Base-by-base conservation (phyloP, 345 rosid species). In the Citrus trifoliata region DNA sequence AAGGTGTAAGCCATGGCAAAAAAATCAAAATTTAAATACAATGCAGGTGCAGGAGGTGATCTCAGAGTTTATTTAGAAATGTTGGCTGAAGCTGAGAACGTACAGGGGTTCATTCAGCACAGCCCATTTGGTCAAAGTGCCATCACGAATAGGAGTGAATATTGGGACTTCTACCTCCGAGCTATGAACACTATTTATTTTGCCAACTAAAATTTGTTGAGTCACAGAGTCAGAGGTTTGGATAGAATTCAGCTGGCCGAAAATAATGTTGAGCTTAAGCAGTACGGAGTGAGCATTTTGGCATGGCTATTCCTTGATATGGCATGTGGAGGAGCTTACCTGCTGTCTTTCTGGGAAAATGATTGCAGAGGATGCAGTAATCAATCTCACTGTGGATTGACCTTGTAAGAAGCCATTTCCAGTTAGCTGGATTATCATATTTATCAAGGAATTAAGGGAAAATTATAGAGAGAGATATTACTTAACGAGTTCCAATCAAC, bases 121-220 rank as follows among this genome's bases (percentile, higher is more conserved):
- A 87, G 91, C 67, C 91, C 95, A 46, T 91, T 91, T 80, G 98
- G 98, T 27, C 97, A 96, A 82, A 80, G 65, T 13, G 88, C 94
- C 53, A 87, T 96, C 28, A 85, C 87, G 1, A 86, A 90, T 85
- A 56, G 73, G 46, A 88, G 86, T 82, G 75, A 81, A 73, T 63
- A 77, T 58, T 93, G 97, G 98, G 88, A 83, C 62, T 96, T 88
- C 79, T 96, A 91, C 83, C 75, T 32, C 21, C 73, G 67, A 61
- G 88, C 80, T 38, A 74, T 88, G 30, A 67, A 58, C 79, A 10
- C 30, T 82, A 28, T 68, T 42, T 55, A 24, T 19, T 7, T 67
- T 37, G 1, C 80, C 28, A 76, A 7, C 73, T 63, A 38, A 22
- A 51, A 33, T n/a, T 30, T 51, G 21, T 48, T 28, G 22, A 28